Evolutionary conservation across 1,139 yeast species (phyloP).

Genomic region (Zhuliangozyma blackwelliae): DNA sequence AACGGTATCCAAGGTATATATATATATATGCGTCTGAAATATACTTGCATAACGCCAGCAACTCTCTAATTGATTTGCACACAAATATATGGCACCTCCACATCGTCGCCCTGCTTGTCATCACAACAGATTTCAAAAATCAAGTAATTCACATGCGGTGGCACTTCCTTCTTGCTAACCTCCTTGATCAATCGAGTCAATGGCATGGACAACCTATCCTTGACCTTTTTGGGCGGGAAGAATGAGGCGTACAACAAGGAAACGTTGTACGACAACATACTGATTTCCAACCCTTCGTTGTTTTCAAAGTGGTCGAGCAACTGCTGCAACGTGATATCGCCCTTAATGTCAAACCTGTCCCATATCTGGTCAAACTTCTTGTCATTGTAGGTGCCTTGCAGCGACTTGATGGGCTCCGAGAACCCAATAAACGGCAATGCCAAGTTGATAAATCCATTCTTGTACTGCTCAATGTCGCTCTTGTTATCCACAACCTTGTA

Average conservation of each 20-base stretch:
- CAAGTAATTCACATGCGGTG: constrained; percentile 69
- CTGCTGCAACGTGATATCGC: constrained; percentile 73
- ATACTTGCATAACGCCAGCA: too few relatives aligned
- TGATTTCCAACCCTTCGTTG: constrained; percentile 78
- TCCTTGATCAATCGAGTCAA: constrained; percentile 73
- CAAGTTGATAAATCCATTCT: constrained; percentile 89
- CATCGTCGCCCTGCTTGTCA: constrained; percentile 90
- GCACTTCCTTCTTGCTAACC: constrained; percentile 80
- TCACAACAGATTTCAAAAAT: constrained; percentile 91
- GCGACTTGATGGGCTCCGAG: constrained; percentile 89
- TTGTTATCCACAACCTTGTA: constrained; percentile 80
- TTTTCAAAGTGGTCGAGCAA: constrained; percentile 72
- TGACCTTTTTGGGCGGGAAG: constrained; percentile 85
- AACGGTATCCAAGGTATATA: background rate
- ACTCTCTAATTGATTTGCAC: constrained; percentile 34
- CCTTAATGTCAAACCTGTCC: constrained; percentile 86
- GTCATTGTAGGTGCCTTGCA: constrained; percentile 76
- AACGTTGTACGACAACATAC: constrained; percentile 91
- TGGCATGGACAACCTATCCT: constrained; percentile 66
- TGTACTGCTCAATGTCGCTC: constrained; percentile 78
- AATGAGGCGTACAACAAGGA: constrained; percentile 88
- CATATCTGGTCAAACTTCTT: constrained; percentile 84
- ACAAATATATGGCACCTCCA: constrained; percentile 84
- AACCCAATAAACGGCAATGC: constrained; percentile 97
- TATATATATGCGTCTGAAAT: too few relatives aligned